A percentile compares a stretch with the other conserved stretches of the same genome.
Evolutionary conservation across 345 rosid species (phyloP).

Genomic region (Viola odorata): DNA sequence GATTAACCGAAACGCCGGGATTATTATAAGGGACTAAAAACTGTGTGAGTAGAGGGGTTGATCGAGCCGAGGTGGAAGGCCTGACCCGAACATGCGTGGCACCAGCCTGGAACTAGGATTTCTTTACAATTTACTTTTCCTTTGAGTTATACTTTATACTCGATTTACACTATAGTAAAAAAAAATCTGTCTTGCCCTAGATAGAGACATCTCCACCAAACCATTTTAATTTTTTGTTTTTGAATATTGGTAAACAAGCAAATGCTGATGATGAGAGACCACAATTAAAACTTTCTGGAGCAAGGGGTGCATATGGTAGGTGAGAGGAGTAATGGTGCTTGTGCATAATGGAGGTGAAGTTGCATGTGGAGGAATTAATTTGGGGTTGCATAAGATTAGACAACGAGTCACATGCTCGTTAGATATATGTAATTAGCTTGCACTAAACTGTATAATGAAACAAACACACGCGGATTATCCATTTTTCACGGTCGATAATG

Average conservation of each 20-base stretch:
- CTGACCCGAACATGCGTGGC: too few species aligned
- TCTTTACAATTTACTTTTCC: neutral
- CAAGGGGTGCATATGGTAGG: neutral
- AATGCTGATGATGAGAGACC: neutral
- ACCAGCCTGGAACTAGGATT: too few species aligned
- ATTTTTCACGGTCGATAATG: too few species aligned
- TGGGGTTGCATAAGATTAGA: neutral
- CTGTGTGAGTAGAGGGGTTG: too few species aligned
- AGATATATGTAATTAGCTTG: neutral
- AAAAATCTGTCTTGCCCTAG: too few species aligned
- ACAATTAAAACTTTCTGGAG: neutral
- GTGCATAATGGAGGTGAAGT: neutral
- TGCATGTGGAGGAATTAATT: slow-evolving; percentile 21
- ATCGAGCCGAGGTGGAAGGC: too few species aligned
- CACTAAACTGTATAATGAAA: neutral
- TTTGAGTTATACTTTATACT: neutral
- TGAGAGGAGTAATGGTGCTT: slow-evolving; percentile 10
- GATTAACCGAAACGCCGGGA: too few species aligned
- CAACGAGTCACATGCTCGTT: slow-evolving; percentile 7
- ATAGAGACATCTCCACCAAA: too few species aligned
- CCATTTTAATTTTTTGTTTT: too few species aligned
- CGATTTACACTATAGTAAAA: too few species aligned
- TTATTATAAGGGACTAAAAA: too few species aligned
- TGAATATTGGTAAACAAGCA: too few species aligned
- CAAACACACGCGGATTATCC: neutral